A percentile compares a stretch with the other conserved stretches of the same genome.
Evolutionary conservation across 2,329 filamentous ascomycete species (phyloP).

Genomic region (Ophiobolus disseminans): DNA sequence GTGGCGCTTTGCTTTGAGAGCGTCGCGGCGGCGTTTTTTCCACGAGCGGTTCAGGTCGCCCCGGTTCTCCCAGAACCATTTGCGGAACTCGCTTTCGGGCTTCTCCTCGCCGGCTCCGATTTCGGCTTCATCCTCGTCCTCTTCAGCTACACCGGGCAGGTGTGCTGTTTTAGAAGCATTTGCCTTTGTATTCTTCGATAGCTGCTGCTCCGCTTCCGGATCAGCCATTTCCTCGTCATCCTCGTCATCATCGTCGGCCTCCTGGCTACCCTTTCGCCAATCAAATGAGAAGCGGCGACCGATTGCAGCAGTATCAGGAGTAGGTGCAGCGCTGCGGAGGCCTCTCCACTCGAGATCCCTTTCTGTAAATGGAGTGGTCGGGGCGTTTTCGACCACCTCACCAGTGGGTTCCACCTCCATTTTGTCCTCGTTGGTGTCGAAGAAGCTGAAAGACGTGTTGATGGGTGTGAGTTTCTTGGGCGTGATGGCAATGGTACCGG

Average conservation of each 20-base stretch:
- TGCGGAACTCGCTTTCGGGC: constrained; percentile 64
- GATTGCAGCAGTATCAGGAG: constrained; percentile 87
- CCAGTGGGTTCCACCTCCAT: constrained; percentile 50
- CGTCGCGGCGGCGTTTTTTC: constrained; percentile 65
- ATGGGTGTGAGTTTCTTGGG: constrained; percentile 49
- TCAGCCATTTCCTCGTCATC: constrained; percentile 37
- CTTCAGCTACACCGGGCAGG: constrained; percentile 32
- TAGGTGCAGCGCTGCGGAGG: constrained; percentile 88
- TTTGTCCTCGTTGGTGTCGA: constrained; percentile 59
- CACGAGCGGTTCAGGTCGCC: constrained; percentile 58
- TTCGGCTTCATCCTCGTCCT: constrained; percentile 35
- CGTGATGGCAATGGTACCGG: constrained; percentile 32
- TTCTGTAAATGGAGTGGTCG: constrained; percentile 83
- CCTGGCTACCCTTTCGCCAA: constrained; percentile 49
- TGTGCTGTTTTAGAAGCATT: constrained; percentile 26
- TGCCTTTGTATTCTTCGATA: constrained; percentile 41
- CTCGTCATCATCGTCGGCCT: constrained; percentile 55
- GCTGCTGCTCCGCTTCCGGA: constrained; percentile 28
- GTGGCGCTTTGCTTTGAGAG: constrained; percentile 66
- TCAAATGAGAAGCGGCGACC: constrained; percentile 66
- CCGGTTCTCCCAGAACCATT: constrained; percentile 66
- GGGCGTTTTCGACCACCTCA: constrained; percentile 49
- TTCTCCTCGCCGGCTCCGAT: constrained; percentile 32
- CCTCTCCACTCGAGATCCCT: constrained; percentile 78
- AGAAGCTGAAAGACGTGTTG: constrained; percentile 79